These are phyloP conservation scores for Apiospora sp. DNA, from an alignment of 2,329 filamentous ascomycete species.

Conservation along the genomic window DNA sequence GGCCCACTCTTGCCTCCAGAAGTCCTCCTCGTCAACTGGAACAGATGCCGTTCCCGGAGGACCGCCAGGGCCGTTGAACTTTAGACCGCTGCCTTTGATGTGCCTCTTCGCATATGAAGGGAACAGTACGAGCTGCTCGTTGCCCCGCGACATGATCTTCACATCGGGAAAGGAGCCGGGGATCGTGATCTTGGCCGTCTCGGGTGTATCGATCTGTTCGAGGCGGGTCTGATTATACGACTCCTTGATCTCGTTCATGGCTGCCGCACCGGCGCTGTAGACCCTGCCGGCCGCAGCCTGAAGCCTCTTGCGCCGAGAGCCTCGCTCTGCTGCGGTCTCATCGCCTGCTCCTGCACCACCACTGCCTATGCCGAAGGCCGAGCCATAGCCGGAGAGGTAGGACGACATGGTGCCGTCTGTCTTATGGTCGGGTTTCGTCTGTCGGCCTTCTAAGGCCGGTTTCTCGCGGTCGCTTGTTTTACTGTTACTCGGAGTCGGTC, in stretches of 20 bases:
- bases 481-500: neutral
- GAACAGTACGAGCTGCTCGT: constrained; percentile 94
- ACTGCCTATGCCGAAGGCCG: constrained; percentile 26
- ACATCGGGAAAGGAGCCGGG: constrained; percentile 86
- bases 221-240: constrained; percentile 64
- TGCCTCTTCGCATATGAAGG: constrained; percentile 89
- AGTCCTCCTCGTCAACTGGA: constrained; percentile 69
- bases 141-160: constrained; percentile 78
- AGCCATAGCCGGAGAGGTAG: constrained; percentile 41
- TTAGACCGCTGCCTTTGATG: constrained; percentile 52
- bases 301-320: constrained; percentile 79
- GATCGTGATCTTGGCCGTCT: constrained; percentile 57
- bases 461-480: neutral
- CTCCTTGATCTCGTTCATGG: constrained; percentile 66
- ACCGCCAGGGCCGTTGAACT: constrained; percentile 44
- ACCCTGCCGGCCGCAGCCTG: constrained; percentile 68
- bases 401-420: constrained; percentile 42
- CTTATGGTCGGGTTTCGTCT: constrained; percentile 34
- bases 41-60: constrained; percentile 49
- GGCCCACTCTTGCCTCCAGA: constrained; percentile 82
- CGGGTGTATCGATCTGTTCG: constrained; percentile 44
- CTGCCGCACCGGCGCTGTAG: constrained; percentile 63
- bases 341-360: constrained; percentile 41
- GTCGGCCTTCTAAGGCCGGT: neutral
- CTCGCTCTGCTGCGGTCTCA: constrained; percentile 61